phyloP scores from a whole-genome alignment of 169 alveolate species.

The Gregarina niphandrodes region DNA sequence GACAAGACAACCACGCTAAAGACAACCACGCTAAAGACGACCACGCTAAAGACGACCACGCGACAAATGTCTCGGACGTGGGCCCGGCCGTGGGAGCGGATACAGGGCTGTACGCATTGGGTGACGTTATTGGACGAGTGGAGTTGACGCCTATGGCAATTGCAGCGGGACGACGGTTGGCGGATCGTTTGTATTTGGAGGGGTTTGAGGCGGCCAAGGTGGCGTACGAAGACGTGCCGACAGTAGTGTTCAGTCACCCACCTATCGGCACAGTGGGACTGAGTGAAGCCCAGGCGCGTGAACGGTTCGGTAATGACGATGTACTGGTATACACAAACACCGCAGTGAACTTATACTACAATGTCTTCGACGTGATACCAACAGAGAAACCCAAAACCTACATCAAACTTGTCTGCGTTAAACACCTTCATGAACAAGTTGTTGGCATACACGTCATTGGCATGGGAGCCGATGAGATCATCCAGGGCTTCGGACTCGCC shows the following conservation, averaged over 20 bases:
- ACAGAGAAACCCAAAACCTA: slow-evolving; percentile 32
- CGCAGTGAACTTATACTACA: slow-evolving; percentile 35
- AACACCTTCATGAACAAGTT: slow-evolving; percentile 34
- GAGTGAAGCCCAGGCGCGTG: slow-evolving; percentile 55
- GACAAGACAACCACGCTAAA: no score
- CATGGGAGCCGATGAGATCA: slow-evolving; percentile 54
- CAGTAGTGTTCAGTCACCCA: slow-evolving; percentile 64
- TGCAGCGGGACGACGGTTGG: slow-evolving; percentile 68
- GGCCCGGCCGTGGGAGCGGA: slow-evolving; percentile 36
- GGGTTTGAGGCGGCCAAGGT: slow-evolving; percentile 18
- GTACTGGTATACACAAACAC: slow-evolving; percentile 25
- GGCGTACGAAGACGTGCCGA: slow-evolving; percentile 49
- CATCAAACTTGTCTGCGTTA: slow-evolving; percentile 35
- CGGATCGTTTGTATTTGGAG: slow-evolving; percentile 58
- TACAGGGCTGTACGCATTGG: slow-evolving; percentile 33
- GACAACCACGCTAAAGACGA: slow-evolving; percentile 22
- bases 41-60: background rate
- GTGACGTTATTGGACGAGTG: slow-evolving; percentile 28
- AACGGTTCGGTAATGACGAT: slow-evolving; percentile 49
- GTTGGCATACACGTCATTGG: slow-evolving; percentile 58
- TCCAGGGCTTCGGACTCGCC: slow-evolving; percentile 66
- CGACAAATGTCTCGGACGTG: no score
- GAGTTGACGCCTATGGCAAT: slow-evolving; percentile 75
- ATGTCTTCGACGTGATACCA: slow-evolving; percentile 24
- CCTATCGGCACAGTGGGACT: slow-evolving; percentile 65